These are phyloP conservation scores for Hondaea fermentalgiana DNA, from an alignment of 108 stramenopile genomes.

Conservation along the genomic window DNA sequence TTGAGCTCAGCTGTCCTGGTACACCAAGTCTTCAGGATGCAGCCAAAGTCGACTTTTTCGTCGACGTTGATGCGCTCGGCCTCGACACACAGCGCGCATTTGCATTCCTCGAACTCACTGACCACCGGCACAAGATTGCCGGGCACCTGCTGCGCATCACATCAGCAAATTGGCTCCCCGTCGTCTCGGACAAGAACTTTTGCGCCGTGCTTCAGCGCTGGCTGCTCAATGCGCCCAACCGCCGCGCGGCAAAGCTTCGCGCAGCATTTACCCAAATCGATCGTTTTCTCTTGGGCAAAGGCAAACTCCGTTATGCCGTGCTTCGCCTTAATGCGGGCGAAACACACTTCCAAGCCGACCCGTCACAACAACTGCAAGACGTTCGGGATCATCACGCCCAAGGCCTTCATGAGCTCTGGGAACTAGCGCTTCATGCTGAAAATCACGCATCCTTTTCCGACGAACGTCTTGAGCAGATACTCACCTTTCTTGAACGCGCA, in stretches of 20 bases:
- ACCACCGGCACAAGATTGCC: not conserved
- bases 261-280: not conserved
- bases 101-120: not conserved
- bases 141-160: not conserved
- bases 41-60: not conserved
- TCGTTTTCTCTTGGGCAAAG: not conserved
- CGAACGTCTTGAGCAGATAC: not conserved
- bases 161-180: not conserved
- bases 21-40: not conserved
- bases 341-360: not conserved
- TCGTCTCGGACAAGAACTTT: not conserved
- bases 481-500: not conserved
- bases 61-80: not conserved
- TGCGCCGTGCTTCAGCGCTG: not conserved
- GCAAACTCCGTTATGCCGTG: not conserved
- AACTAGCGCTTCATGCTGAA: not conserved
- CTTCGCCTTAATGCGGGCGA: not conserved
- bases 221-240: not conserved
- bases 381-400: not conserved
- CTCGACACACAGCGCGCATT: not conserved
- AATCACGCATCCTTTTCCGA: not conserved
- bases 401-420: conserved; percentile 3
- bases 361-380: not conserved
- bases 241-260: not conserved
- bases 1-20: not conserved